phyloP scores from a whole-genome alignment of 345 rosid genomes.

The Abelmoschus esculentus region DNA sequence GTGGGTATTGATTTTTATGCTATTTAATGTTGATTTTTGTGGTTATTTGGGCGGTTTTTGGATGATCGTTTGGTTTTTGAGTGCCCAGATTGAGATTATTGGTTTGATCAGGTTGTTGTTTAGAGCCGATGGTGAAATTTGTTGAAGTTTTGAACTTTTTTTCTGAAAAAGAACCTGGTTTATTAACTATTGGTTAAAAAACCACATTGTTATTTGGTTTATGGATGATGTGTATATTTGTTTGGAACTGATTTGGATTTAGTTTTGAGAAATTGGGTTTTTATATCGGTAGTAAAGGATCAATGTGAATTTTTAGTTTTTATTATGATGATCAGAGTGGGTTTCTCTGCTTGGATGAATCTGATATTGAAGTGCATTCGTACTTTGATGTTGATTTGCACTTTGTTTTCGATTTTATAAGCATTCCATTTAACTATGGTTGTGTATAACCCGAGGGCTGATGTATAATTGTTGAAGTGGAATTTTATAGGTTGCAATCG shows the following conservation, averaged over 20 bases:
- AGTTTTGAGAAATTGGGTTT: conserved; percentile 1
- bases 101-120: conserved; percentile 4
- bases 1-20: conserved; percentile 9
- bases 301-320: too few species aligned
- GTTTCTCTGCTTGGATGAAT: neutral
- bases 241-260: neutral
- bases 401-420: conserved; percentile 2
- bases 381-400: neutral
- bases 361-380: conserved; percentile 3
- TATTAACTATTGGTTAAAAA: neutral
- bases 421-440: neutral
- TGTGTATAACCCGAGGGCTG: neutral
- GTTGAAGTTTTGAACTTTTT: neutral
- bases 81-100: conserved; percentile 7
- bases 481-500: neutral
- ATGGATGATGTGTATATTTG: neutral
- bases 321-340: neutral
- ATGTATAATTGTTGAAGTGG: neutral
- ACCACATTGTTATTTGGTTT: neutral
- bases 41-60: neutral
- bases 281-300: too few species aligned
- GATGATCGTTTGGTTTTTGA: conserved; percentile 15
- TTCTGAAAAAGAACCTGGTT: neutral
- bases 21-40: neutral
- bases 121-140: neutral